Conservation (phyloP, 2,329 filamentous ascomycete species). For the Zymoseptoria ardabiliae region DNA sequence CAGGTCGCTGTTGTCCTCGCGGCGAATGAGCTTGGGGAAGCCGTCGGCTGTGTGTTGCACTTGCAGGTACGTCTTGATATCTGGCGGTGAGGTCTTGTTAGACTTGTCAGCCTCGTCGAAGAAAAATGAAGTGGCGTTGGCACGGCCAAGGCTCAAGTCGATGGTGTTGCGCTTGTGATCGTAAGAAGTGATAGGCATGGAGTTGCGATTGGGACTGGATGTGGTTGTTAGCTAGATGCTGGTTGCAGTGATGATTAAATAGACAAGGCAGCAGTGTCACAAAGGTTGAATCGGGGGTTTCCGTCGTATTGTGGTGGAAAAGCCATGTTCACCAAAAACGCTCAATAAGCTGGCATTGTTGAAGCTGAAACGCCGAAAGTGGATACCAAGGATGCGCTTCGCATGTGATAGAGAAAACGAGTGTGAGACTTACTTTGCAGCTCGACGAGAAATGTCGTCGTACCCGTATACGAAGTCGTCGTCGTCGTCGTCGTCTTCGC, state of each 20-base stretch:
- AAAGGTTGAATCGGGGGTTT: slow-evolving; percentile 6
- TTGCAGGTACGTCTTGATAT: slow-evolving; percentile 62
- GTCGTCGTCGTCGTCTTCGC: slow-evolving; percentile 83
- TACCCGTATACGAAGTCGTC: slow-evolving; percentile 49
- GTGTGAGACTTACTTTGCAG: slow-evolving; percentile 63
- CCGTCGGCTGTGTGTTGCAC: slow-evolving; percentile 71
- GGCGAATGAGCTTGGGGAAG: slow-evolving; percentile 76
- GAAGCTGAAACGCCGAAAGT: not conserved
- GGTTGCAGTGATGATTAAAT: not conserved
- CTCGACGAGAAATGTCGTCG: slow-evolving; percentile 63
- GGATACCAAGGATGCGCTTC: not conserved
- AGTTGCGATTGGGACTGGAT: slow-evolving; percentile 75
- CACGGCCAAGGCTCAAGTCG: slow-evolving; percentile 60
- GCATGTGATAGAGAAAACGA: not conserved
- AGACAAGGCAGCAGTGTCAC: not conserved
- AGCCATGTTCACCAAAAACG: not conserved
- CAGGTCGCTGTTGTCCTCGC: slow-evolving; percentile 46
- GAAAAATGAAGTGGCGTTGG: slow-evolving; percentile 76
- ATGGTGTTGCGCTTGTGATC: slow-evolving; percentile 57
- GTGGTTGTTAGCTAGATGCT: slow-evolving; percentile 18
- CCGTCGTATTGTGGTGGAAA: slow-evolving; percentile 9
- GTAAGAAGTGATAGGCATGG: slow-evolving; percentile 76
- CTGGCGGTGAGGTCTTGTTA: slow-evolving; percentile 48
- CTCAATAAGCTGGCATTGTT: not conserved
- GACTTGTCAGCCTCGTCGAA: slow-evolving; percentile 58